Evolutionary conservation across 305 asterid genomes (phyloP).

Genomic region (Ilex paraguariensis): DNA sequence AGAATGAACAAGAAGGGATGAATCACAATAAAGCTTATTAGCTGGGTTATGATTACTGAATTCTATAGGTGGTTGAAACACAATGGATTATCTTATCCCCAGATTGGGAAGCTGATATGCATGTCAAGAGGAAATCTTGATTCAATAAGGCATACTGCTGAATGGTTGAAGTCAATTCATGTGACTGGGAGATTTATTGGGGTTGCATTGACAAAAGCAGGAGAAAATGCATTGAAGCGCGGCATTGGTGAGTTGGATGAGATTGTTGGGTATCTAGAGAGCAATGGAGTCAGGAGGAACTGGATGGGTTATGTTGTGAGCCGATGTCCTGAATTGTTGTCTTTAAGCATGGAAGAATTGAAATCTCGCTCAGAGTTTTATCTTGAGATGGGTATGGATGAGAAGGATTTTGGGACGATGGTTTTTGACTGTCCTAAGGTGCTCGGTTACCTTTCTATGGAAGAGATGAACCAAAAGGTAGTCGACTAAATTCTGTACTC

Average conservation of each 20-base stretch:
- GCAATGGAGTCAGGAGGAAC: constrained; percentile 68
- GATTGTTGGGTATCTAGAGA: constrained; percentile 53
- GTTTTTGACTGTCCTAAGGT: constrained; percentile 88
- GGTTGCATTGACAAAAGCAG: constrained; percentile 52
- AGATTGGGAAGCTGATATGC: constrained; percentile 76
- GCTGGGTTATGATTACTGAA: constrained; percentile 13
- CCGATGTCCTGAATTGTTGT: constrained; percentile 72
- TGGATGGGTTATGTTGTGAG: constrained; percentile 90
- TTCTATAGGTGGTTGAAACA: constrained; percentile 89
- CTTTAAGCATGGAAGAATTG: constrained; percentile 72
- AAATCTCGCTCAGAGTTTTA: constrained; percentile 57
- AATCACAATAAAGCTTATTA: constrained; percentile 3
- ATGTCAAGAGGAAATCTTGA: constrained; percentile 62
- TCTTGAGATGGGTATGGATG: constrained; percentile 68
- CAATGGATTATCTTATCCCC: constrained; percentile 75
- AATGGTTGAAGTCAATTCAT: constrained; percentile 73
- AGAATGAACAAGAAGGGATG: background rate
- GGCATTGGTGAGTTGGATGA: constrained; percentile 59
- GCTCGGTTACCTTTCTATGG: constrained; percentile 72
- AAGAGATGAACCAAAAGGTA: constrained; percentile 95
- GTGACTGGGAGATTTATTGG: constrained; percentile 87
- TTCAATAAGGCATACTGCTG: constrained; percentile 47
- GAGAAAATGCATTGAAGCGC: constrained; percentile 44
- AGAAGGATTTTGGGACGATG: constrained; percentile 91
- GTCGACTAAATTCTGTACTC: constrained; percentile 2